Conservation (phyloP, 1,139 yeast genomes). For the Suhomyces coccinellae region DNA sequence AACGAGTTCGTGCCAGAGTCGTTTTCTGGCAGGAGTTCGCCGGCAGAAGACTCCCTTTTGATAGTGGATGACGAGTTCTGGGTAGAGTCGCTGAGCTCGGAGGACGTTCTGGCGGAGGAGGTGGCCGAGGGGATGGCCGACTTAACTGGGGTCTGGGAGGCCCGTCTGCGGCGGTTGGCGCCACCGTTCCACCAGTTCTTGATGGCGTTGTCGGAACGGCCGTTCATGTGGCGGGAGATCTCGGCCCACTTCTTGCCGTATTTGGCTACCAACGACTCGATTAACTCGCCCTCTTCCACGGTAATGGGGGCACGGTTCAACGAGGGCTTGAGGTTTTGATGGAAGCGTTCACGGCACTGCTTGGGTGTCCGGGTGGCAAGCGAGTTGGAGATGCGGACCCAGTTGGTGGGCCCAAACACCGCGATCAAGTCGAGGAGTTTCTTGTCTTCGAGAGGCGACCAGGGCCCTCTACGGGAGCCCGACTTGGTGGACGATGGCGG, state of each 20-base stretch:
- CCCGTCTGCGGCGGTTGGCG: slow-evolving; percentile 72
- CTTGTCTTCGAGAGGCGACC: slow-evolving; percentile 87
- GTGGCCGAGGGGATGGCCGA: background rate
- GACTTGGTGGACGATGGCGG: slow-evolving; percentile 2
- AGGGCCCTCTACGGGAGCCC: slow-evolving; percentile 62
- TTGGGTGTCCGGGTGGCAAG: slow-evolving; percentile 82
- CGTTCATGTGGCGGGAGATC: slow-evolving; percentile 83
- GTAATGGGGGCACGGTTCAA: slow-evolving; percentile 82
- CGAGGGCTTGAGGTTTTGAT: slow-evolving; percentile 85
- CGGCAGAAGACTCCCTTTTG: background rate
- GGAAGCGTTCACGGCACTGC: slow-evolving; percentile 90
- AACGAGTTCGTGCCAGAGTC: background rate
- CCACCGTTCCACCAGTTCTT: slow-evolving; percentile 98
- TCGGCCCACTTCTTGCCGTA: slow-evolving; percentile 96
- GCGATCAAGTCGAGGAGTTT: slow-evolving; percentile 68
- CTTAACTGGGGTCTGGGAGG: slow-evolving; percentile 19
- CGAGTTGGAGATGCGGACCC: slow-evolving; percentile 82
- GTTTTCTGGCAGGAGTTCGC: background rate
- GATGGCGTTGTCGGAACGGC: slow-evolving; percentile 86
- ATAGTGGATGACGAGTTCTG: background rate
- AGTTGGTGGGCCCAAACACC: slow-evolving; percentile 80
- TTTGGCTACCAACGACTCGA: slow-evolving; percentile 74
- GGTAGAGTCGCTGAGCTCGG: too few relatives aligned
- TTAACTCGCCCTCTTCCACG: slow-evolving; percentile 77
- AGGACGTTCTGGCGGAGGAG: background rate